Base-by-base conservation (phyloP, 2,329 filamentous ascomycete genomes). In the Ampelomyces quisqualis region DNA sequence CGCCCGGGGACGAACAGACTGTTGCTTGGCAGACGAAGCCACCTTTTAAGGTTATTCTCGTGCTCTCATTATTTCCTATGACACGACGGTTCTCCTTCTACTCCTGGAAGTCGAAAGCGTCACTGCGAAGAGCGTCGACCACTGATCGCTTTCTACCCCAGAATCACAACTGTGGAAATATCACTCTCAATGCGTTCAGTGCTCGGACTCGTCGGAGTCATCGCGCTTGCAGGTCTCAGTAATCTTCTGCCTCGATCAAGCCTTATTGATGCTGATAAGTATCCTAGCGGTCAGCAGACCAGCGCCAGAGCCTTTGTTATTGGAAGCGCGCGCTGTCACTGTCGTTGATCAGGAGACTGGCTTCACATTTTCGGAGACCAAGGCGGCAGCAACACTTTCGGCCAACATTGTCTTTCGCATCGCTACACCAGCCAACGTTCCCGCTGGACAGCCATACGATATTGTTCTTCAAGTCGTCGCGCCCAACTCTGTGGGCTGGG, bases 291-390 rank as follows among this genome's bases (percentile, higher is more conserved):
- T 40, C 23, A 32, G 47, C 18, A 47, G 40, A 32, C 60, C 57
- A 21, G 42, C 44, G 7, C 38, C 38, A 15, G 42, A 38, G 6
- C 4, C 34, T 2, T 34, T 30, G 1, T 34, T 7, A 2, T 23
- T 50, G n/a, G 37, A 37, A 14, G 43, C 49, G 17, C 45, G 45
- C 10, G 48, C 58, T 2, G 41, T 53, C 19, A 36, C 49, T n/a
- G 53, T 49, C 38, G 33, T 49, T 2, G 62, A 65, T 42, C 34
- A 49, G 19, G 62, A 64, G 34, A 65, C 60, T 17, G 62, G 62
- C 34, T 65, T 65, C 42, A 62, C 59, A 6, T 64, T 64, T 45
- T 62, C 60, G 15, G 58, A 65, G 30, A 59, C 55, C 34, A 58
- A 52, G 11, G 60, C 54, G n/a, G 53, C 57, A 11, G 60, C 57